Conservation (phyloP, 805 yeast species). For the Scheffersomyces amazonensis region DNA sequence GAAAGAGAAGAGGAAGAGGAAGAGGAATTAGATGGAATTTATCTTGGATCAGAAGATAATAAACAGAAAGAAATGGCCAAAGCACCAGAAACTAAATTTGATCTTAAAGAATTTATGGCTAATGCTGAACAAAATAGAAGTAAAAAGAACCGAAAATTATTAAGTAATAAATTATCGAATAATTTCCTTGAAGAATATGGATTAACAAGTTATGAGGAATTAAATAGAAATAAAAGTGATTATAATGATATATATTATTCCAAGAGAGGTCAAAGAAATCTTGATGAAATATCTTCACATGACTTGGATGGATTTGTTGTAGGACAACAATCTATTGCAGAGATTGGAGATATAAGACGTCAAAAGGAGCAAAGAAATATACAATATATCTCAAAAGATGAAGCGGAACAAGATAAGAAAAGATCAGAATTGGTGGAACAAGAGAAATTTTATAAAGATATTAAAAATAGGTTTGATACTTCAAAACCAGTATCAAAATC, state of each 20-base stretch:
- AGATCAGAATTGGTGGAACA: conserved; percentile 23
- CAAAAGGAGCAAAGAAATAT: conserved; percentile 4
- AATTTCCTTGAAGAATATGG: conserved; percentile 40
- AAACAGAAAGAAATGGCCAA: conserved; percentile 2
- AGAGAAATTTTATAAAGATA: conserved; percentile 22
- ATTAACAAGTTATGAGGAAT: conserved; percentile 24
- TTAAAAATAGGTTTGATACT: conserved; percentile 25
- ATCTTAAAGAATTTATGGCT: conserved; percentile 20
- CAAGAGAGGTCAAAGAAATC: conserved; percentile 13
- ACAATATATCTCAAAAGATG: conserved; percentile 23
- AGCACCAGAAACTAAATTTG: conserved; percentile 10
- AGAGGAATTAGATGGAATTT: conserved; percentile 33
- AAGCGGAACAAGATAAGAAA: conserved; percentile 20
- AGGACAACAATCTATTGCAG: conserved; percentile 21
- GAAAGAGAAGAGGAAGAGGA: conserved; percentile 6
- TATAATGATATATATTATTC: conserved; percentile 20
- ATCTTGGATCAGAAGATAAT: conserved; percentile 26
- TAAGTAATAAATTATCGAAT: conserved; percentile 25
- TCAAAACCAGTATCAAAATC: conserved; percentile 1
- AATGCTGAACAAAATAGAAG: conserved; percentile 11
- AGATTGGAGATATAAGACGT: not conserved
- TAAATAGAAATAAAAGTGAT: conserved; percentile 23
- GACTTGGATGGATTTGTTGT: conserved; percentile 36
- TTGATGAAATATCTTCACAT: conserved; percentile 20
- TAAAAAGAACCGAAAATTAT: conserved; percentile 25